These are phyloP conservation scores for Eucalyptus victrix DNA, from an alignment of 345 rosid species.

Conservation along the genomic window DNA sequence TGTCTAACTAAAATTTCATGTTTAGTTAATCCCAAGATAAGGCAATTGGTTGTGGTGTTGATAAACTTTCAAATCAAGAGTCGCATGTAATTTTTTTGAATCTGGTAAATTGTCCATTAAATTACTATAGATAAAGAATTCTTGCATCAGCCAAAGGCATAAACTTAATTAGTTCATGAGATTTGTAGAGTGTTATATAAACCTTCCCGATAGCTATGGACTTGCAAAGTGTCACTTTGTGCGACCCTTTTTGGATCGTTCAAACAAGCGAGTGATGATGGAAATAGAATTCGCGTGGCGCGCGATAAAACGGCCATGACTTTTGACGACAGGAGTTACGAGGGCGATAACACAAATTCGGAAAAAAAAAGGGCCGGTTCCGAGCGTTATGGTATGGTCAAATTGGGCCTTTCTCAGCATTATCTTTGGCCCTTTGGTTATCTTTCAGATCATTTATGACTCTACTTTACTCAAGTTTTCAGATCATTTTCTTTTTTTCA, in stretches of 20 bases:
- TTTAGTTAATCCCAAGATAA: neutral
- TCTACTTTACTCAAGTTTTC: neutral
- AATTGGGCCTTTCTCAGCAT: neutral
- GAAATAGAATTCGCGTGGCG: neutral
- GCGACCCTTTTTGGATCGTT: neutral
- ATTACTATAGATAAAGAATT: neutral
- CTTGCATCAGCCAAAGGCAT: accelerated
- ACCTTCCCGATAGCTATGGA: neutral
- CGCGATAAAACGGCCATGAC: neutral
- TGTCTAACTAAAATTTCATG: neutral
- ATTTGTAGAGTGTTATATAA: neutral
- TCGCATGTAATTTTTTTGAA: neutral
- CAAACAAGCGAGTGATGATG: neutral
- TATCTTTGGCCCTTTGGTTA: neutral
- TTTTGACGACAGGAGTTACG: neutral
- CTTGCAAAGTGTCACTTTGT: neutral
- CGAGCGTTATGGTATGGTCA: neutral
- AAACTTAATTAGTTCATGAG: neutral
- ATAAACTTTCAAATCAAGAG: neutral
- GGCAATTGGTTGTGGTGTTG: neutral
- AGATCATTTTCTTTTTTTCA: too few relatives aligned
- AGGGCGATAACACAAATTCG: neutral
- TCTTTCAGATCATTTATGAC: neutral
- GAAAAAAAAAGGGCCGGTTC: neutral
- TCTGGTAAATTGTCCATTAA: neutral